Evolutionary conservation across 257 asterid genomes (phyloP).

Genomic region (Solanum commersonii): DNA sequence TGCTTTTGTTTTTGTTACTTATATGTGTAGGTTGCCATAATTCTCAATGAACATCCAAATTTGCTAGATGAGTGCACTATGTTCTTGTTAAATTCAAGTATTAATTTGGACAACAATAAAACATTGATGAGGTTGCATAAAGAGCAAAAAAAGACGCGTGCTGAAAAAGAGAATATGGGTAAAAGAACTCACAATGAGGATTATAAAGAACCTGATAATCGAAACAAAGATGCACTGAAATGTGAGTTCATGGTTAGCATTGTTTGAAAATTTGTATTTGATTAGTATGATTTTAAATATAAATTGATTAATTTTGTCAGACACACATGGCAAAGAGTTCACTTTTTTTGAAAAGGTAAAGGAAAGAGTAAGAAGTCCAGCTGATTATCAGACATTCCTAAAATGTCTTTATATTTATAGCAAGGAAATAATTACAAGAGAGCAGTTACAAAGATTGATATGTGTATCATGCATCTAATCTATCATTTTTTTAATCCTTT

Average conservation of each 20-base stretch:
- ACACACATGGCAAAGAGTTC: constrained; percentile 59
- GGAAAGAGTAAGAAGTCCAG: constrained; percentile 65
- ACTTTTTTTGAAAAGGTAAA: constrained; percentile 86
- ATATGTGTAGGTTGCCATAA: constrained; percentile 57
- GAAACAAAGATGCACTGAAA: constrained; percentile 59
- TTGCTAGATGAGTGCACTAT: constrained; percentile 88
- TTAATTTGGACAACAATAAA: background rate
- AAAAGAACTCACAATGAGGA: constrained; percentile 16
- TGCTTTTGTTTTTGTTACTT: background rate
- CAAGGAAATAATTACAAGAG: constrained; percentile 79
- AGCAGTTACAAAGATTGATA: constrained; percentile 83
- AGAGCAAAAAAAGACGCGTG: background rate
- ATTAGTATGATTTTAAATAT: background rate
- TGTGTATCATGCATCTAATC: background rate
- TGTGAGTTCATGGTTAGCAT: constrained; percentile 36
- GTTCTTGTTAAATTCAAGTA: constrained; percentile 21
- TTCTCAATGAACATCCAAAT: constrained; percentile 73
- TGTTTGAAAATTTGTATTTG: background rate
- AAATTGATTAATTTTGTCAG: constrained; percentile 34
- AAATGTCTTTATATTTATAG: constrained; percentile 91
- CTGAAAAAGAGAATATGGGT: background rate
- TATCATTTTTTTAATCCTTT: background rate
- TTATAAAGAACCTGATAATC: constrained; percentile 47
- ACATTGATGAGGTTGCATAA: background rate
- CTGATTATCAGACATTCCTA: constrained; percentile 88